Base-by-base conservation (phyloP, 139 green algal genomes). In the Volvox africanus region DNA sequence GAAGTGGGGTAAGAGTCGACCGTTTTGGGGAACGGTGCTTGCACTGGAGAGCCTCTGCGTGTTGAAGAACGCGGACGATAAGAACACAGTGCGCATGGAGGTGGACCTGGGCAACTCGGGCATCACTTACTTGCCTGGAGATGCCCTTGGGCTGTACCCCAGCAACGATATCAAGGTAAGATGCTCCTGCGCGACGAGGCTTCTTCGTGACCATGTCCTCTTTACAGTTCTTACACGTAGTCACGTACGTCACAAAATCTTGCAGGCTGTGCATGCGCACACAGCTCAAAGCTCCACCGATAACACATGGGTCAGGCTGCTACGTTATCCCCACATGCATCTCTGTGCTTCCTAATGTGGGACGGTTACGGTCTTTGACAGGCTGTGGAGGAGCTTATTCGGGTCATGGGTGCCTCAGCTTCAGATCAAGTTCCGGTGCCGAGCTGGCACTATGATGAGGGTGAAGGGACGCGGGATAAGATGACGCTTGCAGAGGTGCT, bases 61-160 rank as follows among this genome's bases (percentile, higher is more conserved):
- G 9, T 77, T 97, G 33, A 62, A 16, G 20, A 79, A 44, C 18
- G 20, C 50, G 17, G 93, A 93, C 18, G 96, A 99, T 92, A 99
- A 98, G 93, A 96, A 98, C 93, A 99, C 97, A 0, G 44, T 97
- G 1, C 93, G 95, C 32, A 92, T 98, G 83, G 96, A 98, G 91
- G 71, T 99, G n/a, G 95, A 98, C 86, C 90, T 98, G 69, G 95
- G 93, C 0, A 91, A 96, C 55, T 97, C 95, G 14, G 97, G 94
- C 3, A 69, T 99, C 61, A 26, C 69, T 6, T 99, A 99, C 89
- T 55, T 91, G 19, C 97, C 97, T 1, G 97, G 97, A 0, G 97
- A 99, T 88, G 97, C 97, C 1, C 93, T 99, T 76, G 97, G 97
- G 12, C 93, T 99, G 11, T 97, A 96, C 88, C 95, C 97, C 30